These are phyloP conservation scores for Tilletia indica DNA, from an alignment of 1,284 basidiomycete genomes.

Conservation along the genomic window DNA sequence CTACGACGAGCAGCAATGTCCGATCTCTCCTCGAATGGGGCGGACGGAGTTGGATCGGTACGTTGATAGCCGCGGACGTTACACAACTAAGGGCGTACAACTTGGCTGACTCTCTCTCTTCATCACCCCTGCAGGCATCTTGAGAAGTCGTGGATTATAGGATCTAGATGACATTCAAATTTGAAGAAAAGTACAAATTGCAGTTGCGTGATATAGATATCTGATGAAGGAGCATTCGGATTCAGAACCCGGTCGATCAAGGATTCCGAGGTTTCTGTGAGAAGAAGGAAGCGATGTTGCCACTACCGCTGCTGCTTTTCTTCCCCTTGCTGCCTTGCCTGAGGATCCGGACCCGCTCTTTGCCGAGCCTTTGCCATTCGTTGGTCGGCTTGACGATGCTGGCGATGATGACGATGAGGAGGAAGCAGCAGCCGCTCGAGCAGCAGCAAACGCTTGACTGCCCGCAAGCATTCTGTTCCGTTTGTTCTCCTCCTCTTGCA, in stretches of 20 bases:
- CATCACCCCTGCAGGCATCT: neutral
- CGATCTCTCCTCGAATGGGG: constrained; percentile 12
- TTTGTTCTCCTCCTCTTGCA: constrained; percentile 6
- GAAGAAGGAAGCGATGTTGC: constrained; percentile 12
- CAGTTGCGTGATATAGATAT: neutral
- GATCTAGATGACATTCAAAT: constrained; percentile 1
- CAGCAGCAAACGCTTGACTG: constrained; percentile 5
- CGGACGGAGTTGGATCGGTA: constrained; percentile 9
- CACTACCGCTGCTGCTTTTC: neutral
- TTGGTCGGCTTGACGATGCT: too few relatives aligned
- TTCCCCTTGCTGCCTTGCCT: neutral
- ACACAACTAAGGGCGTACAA: too few relatives aligned
- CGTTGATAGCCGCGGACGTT: neutral
- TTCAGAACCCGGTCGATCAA: neutral
- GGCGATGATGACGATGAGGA: neutral
- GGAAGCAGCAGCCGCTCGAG: neutral
- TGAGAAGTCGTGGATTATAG: constrained; percentile 10
- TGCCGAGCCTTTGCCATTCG: too few relatives aligned
- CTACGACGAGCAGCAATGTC: neutral
- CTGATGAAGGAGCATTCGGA: neutral
- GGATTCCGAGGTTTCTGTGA: neutral
- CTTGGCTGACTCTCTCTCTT: too few relatives aligned
- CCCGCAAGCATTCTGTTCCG: neutral
- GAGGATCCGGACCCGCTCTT: neutral
- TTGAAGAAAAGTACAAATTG: neutral